A percentile compares a stretch with the other conserved stretches of the same genome.
These are phyloP conservation scores for Flueggea neowawraea DNA, from an alignment of 441 rosid genomes.

Conservation along the genomic window DNA sequence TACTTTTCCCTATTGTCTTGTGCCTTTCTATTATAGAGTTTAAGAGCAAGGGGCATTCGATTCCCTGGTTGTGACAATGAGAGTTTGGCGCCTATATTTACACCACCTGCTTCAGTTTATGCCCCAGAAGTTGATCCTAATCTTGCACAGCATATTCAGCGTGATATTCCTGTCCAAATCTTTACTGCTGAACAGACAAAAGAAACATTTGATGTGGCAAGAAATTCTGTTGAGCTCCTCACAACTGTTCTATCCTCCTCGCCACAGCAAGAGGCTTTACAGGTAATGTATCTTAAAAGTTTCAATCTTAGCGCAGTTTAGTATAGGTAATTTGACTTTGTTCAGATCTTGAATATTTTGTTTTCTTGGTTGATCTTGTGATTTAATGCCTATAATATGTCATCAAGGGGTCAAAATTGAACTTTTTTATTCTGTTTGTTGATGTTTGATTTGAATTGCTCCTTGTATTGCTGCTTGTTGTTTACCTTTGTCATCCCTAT, in stretches of 20 bases:
- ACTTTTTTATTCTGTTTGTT: too few species aligned
- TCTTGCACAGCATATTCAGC: constrained; percentile 51
- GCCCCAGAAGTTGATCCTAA: constrained; percentile 54
- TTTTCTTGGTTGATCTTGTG: too few species aligned
- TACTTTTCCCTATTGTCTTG: constrained; percentile 8
- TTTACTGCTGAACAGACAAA: constrained; percentile 76
- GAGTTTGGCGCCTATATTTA: constrained; percentile 93
- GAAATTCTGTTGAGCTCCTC: constrained; percentile 86
- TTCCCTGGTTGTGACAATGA: constrained; percentile 97
- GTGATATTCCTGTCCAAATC: constrained; percentile 49
- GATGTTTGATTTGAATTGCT: too few species aligned
- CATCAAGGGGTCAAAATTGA: too few species aligned
- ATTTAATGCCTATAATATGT: too few species aligned
- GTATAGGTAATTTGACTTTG: background rate
- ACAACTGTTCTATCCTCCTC: constrained; percentile 76
- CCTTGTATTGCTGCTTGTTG: too few species aligned
- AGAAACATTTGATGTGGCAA: constrained; percentile 91
- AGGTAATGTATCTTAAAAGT: constrained; percentile 35
- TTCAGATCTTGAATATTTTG: background rate
- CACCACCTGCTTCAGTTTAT: constrained; percentile 78
- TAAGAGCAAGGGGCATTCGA: constrained; percentile 84
- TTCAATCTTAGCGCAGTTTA: background rate
- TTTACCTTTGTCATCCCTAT: too few species aligned
- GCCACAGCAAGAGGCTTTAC: constrained; percentile 63
- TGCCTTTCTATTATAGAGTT: constrained; percentile 40